phyloP scores from a whole-genome alignment of 1,139 yeast species.

The Magnusiomyces ingens region DNA sequence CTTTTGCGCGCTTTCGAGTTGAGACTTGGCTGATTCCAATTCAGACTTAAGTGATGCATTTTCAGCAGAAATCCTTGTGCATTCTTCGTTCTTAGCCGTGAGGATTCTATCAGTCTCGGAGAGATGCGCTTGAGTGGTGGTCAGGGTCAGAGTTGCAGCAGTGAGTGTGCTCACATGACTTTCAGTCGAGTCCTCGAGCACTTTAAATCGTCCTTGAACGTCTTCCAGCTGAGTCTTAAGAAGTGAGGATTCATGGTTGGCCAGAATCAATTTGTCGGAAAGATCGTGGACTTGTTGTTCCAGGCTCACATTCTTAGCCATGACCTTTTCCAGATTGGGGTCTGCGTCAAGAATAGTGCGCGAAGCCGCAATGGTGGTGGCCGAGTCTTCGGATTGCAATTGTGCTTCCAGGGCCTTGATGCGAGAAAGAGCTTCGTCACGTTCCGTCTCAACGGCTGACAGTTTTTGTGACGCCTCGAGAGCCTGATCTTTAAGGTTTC shows the following conservation, averaged over 20 bases:
- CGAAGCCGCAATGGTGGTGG: not conserved
- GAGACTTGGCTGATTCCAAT: slow-evolving; percentile 19
- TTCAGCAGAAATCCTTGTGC: slow-evolving; percentile 20
- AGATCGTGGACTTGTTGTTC: slow-evolving; percentile 23
- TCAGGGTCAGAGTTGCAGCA: slow-evolving; percentile 27
- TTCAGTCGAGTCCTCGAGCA: slow-evolving; percentile 25
- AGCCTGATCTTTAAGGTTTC: slow-evolving; percentile 29
- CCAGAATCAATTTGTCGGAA: slow-evolving; percentile 22
- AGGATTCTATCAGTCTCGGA: slow-evolving; percentile 21
- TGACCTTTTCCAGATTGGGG: slow-evolving; percentile 8
- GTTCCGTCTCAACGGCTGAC: slow-evolving; percentile 22
- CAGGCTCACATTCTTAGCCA: slow-evolving; percentile 16
- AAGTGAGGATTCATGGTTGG: slow-evolving; percentile 24
- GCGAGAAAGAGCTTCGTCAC: slow-evolving; percentile 20
- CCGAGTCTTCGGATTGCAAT: not conserved
- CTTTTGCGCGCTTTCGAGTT: slow-evolving; percentile 13
- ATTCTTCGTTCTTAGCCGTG: slow-evolving; percentile 20
- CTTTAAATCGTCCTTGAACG: slow-evolving; percentile 16
- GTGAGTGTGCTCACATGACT: slow-evolving; percentile 26
- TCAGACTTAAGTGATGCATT: slow-evolving; percentile 20
- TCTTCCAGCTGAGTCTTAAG: slow-evolving; percentile 20
- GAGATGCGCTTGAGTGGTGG: slow-evolving; percentile 26
- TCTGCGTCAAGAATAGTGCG: slow-evolving; percentile 1
- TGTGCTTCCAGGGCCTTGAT: slow-evolving; percentile 9
- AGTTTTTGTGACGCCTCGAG: slow-evolving; percentile 31